Evolutionary conservation across 305 asterid species (phyloP).

Genomic region (Fraxinus angustifolia): DNA sequence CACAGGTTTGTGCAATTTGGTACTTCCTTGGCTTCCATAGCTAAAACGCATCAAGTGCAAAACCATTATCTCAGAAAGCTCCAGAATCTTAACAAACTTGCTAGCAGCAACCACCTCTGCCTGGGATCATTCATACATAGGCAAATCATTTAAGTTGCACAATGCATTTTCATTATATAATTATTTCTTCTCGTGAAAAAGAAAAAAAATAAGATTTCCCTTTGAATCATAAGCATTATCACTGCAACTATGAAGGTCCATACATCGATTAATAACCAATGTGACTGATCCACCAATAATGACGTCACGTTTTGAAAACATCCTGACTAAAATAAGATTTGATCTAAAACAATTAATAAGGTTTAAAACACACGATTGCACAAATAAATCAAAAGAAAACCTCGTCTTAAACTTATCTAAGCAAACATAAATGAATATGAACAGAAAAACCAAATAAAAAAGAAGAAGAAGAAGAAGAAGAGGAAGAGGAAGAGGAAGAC

Average conservation of each 20-base stretch:
- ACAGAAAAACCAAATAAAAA: not conserved
- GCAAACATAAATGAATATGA: not conserved
- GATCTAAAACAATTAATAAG: conserved; percentile 4
- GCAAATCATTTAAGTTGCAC: conserved; percentile 8
- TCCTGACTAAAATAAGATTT: not conserved
- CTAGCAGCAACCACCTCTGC: conserved; percentile 76
- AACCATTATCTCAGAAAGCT: conserved; percentile 71
- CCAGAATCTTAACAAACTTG: conserved; percentile 65
- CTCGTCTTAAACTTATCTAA: not conserved
- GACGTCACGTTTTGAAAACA: not conserved
- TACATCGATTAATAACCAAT: conserved; percentile 10
- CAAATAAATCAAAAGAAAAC: not conserved
- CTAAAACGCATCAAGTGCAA: conserved; percentile 85
- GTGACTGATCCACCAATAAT: not conserved
- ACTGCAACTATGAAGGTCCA: conserved; percentile 16
- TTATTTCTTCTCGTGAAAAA: not conserved
- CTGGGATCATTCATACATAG: conserved; percentile 37
- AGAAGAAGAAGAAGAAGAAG: no score
- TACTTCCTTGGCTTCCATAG: conserved; percentile 73
- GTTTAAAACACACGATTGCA: not conserved
- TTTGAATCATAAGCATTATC: conserved; percentile 9
- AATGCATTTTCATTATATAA: not conserved
- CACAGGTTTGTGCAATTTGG: conserved; percentile 68
- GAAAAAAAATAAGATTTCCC: conserved; percentile 15
- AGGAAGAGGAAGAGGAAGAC: no score